A percentile compares a stretch with the other conserved stretches of the same genome.
These are phyloP conservation scores for Arachis monticola DNA, from an alignment of 331 rosid species.

Conservation along the genomic window DNA sequence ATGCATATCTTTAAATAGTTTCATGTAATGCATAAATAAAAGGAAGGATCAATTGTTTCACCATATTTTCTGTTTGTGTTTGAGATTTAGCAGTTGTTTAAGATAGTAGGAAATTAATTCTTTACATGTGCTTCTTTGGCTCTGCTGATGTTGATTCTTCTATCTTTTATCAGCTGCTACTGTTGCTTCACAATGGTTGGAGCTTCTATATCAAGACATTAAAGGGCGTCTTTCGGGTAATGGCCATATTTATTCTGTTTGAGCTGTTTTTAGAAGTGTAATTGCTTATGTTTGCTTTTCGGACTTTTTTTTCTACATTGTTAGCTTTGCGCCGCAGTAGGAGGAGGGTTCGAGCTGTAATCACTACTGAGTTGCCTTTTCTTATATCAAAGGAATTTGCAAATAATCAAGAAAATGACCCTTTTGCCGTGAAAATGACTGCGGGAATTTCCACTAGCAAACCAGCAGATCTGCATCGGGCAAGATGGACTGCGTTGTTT, in stretches of 20 bases:
- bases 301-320: conserved; percentile 39
- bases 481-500: conserved; percentile 80
- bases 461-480: conserved; percentile 75
- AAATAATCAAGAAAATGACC: conserved; percentile 54
- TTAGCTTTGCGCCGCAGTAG: conserved; percentile 86
- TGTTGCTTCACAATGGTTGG: conserved; percentile 97
- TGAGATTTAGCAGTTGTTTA: conserved; percentile 20
- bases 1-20: conserved; percentile 9
- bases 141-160: conserved; percentile 29
- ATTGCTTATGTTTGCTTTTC: conserved; percentile 29
- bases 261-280: conserved; percentile 17
- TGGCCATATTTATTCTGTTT: conserved; percentile 29
- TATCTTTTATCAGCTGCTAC: conserved; percentile 82
- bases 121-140: conserved; percentile 24
- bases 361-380: conserved; percentile 81
- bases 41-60: neutral
- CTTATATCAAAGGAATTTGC: conserved; percentile 75
- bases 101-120: conserved; percentile 6
- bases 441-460: conserved; percentile 46
- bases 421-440: conserved; percentile 37
- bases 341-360: conserved; percentile 80
- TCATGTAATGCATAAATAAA: conserved; percentile 9
- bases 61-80: neutral
- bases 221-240: conserved; percentile 92
- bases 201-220: conserved; percentile 80